A percentile compares a stretch with the other conserved stretches of the same genome.
These are phyloP conservation scores for Drosera capensis DNA, from an alignment of 148 eudicot species.

Conservation along the genomic window DNA sequence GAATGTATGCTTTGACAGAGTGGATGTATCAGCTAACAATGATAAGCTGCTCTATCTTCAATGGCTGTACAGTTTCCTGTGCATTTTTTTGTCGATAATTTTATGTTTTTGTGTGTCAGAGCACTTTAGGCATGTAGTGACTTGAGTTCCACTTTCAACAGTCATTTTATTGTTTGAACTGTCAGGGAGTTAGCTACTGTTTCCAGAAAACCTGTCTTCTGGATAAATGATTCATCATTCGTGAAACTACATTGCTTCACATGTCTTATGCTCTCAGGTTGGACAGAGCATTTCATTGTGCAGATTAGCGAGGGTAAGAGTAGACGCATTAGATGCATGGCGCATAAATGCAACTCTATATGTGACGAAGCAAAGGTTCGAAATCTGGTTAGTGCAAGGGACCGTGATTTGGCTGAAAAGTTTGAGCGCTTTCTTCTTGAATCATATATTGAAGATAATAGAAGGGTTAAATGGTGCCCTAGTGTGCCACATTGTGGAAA, in stretches of 20 bases:
- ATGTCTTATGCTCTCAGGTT: constrained; percentile 20
- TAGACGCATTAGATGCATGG: constrained; percentile 54
- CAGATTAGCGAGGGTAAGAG: constrained; percentile 68
- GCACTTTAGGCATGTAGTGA: no score
- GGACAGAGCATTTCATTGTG: constrained; percentile 59
- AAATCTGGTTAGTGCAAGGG: constrained; percentile 25
- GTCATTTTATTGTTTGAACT: no score
- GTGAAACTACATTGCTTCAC: not conserved
- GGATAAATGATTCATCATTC: not conserved
- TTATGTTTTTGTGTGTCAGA: no score
- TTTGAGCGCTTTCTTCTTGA: constrained; percentile 52
- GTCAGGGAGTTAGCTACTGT: no score
- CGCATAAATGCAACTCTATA: constrained; percentile 39
- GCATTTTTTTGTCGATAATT: no score
- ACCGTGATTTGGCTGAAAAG: constrained; percentile 34
- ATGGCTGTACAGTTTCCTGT: no score
- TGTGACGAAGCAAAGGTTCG: constrained; percentile 52
- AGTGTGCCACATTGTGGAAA: constrained; percentile 75
- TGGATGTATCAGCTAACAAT: no score
- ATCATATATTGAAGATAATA: constrained; percentile 65
- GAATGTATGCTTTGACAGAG: no score
- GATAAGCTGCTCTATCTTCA: no score
- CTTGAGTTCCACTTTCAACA: no score
- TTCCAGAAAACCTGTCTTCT: not conserved
- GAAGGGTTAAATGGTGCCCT: constrained; percentile 70